These are phyloP conservation scores for Venturia oleaginea DNA, from an alignment of 2,329 filamentous ascomycete genomes.

Conservation along the genomic window DNA sequence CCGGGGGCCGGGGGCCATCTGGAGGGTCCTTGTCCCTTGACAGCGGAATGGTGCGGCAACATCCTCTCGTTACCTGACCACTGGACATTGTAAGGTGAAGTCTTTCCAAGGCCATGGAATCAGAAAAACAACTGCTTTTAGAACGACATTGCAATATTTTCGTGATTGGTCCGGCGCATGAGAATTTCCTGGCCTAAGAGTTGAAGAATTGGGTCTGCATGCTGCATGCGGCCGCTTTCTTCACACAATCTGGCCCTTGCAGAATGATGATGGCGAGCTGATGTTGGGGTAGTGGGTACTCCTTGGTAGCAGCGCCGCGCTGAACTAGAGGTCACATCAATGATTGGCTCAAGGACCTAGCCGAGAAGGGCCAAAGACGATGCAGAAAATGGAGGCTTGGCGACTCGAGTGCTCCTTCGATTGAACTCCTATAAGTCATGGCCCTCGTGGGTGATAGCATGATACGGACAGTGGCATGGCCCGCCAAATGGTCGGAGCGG, in stretches of 20 bases:
- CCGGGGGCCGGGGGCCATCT: background rate
- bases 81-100: background rate
- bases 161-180: background rate
- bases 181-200: background rate
- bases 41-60: background rate
- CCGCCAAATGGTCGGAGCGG: background rate
- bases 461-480: background rate
- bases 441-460: background rate
- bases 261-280: conserved; percentile 1
- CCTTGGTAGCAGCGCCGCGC: background rate
- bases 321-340: background rate
- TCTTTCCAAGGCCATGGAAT: background rate
- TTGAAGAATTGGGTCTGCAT: background rate
- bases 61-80: background rate
- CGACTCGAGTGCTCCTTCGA: background rate
- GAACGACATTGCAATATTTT: background rate
- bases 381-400: background rate
- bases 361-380: background rate
- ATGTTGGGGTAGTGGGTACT: background rate
- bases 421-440: too few relatives aligned
- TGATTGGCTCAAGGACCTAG: background rate
- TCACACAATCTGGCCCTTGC: background rate
- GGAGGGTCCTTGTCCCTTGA: background rate
- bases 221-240: background rate
- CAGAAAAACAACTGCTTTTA: background rate